These are phyloP conservation scores for Helicocarpus griseus DNA, from an alignment of 2,329 filamentous ascomycete genomes.

Conservation along the genomic window DNA sequence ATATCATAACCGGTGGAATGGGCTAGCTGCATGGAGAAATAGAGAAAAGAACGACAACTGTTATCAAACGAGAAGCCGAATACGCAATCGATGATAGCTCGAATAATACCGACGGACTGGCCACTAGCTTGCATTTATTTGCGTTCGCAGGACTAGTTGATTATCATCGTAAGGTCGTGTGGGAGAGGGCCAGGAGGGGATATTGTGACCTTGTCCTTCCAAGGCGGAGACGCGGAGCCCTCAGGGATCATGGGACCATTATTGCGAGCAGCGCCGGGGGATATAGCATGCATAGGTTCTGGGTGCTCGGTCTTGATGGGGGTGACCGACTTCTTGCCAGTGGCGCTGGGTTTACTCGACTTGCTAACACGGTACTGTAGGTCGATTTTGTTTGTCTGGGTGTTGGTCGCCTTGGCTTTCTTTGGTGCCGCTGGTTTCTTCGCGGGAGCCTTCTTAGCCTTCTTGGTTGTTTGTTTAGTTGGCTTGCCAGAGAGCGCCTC, in stretches of 20 bases:
- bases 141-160: conserved; percentile 1
- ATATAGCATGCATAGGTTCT: conserved; percentile 28
- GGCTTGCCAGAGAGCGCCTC: conserved; percentile 16
- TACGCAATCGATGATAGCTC: no score
- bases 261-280: conserved; percentile 25
- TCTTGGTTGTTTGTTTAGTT: conserved; percentile 15
- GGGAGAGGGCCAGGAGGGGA: conserved; percentile 16
- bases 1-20: neutral
- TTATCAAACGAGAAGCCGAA: neutral
- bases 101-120: no score
- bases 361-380: conserved; percentile 9
- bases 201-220: conserved; percentile 11
- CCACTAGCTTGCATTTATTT: neutral
- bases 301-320: conserved; percentile 17
- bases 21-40: neutral
- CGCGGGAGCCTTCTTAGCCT: neutral
- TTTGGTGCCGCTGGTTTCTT: conserved; percentile 7
- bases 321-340: conserved; percentile 14
- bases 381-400: conserved; percentile 5
- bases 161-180: neutral
- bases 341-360: neutral
- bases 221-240: conserved; percentile 5
- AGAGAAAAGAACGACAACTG: neutral
- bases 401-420: conserved; percentile 7
- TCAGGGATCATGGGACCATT: conserved; percentile 26